These are phyloP conservation scores for Prunus mongolica DNA, from an alignment of 306 rosid genomes.

Conservation along the genomic window DNA sequence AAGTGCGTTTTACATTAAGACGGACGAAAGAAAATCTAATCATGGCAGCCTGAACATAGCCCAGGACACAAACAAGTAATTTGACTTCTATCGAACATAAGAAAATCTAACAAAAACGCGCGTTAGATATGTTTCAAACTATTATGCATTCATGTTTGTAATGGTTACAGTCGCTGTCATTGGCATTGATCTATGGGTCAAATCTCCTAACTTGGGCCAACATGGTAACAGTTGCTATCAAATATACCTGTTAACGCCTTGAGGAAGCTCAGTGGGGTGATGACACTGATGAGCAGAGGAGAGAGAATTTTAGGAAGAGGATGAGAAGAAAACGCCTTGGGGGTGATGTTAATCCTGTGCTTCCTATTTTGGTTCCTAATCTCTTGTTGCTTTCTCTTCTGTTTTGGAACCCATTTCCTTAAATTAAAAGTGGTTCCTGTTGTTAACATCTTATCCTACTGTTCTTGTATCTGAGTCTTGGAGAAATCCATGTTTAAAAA, in stretches of 20 bases:
- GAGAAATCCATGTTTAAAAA: background rate
- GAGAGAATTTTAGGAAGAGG: slow-evolving; percentile 50
- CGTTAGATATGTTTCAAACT: background rate
- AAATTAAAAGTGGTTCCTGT: background rate
- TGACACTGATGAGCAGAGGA: slow-evolving; percentile 27
- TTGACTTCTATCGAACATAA: background rate
- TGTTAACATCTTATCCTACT: background rate
- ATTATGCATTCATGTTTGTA: background rate
- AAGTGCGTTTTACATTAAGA: no score
- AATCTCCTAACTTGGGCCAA: background rate
- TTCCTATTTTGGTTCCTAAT: slow-evolving; percentile 60
- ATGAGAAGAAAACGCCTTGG: slow-evolving; percentile 36
- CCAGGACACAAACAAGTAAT: no score
- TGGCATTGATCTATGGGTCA: background rate
- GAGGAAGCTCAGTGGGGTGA: slow-evolving; percentile 56
- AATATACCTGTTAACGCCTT: slow-evolving; percentile 9
- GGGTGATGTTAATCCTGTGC: slow-evolving; percentile 39
- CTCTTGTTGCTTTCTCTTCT: slow-evolving; percentile 44
- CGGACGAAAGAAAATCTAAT: no score
- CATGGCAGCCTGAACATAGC: no score
- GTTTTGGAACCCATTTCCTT: slow-evolving; percentile 56
- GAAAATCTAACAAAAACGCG: no score
- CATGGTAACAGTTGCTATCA: background rate
- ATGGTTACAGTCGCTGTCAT: background rate
- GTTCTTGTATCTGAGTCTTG: background rate